Conservation (phyloP, 495 filamentous ascomycete species). For the Choiromyces venosus region DNA sequence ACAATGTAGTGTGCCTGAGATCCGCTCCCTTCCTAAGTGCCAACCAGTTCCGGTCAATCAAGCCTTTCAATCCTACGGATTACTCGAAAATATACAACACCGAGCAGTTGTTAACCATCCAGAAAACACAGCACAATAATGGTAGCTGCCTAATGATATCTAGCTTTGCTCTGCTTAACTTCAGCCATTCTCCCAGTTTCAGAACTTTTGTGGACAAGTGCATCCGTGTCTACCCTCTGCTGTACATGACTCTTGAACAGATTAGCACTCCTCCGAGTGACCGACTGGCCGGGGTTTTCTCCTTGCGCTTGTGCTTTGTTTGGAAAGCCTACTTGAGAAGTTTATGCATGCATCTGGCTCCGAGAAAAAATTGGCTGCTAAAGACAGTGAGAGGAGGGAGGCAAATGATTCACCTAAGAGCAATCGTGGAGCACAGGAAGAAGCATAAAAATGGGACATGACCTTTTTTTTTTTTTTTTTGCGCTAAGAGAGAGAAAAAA, state of each 20-base stretch:
- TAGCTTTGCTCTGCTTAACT: not conserved
- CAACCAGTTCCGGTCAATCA: not conserved
- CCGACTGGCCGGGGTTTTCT: not conserved
- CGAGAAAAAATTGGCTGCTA: not conserved
- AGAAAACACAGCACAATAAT: not conserved
- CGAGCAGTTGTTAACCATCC: not conserved
- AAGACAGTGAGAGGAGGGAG: not conserved
- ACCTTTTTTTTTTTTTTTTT: not conserved
- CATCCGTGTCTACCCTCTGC: not conserved
- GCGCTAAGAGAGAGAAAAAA: not conserved
- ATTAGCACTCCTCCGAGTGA: not conserved
- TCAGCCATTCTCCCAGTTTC: not conserved
- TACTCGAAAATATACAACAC: not conserved
- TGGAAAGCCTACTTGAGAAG: not conserved
- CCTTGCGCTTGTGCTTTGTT: not conserved
- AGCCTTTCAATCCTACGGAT: not conserved
- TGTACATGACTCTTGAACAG: not conserved
- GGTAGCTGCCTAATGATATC: not conserved
- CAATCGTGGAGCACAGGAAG: not conserved
- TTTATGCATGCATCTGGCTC: not conserved
- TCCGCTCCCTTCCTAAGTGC: not conserved
- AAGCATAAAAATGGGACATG: conserved; percentile 2
- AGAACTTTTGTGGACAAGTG: not conserved
- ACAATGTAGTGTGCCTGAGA: not conserved
- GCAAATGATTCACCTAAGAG: conserved; percentile 1